Conservation (phyloP, 441 rosid species). For the Corymbia calophylla region DNA sequence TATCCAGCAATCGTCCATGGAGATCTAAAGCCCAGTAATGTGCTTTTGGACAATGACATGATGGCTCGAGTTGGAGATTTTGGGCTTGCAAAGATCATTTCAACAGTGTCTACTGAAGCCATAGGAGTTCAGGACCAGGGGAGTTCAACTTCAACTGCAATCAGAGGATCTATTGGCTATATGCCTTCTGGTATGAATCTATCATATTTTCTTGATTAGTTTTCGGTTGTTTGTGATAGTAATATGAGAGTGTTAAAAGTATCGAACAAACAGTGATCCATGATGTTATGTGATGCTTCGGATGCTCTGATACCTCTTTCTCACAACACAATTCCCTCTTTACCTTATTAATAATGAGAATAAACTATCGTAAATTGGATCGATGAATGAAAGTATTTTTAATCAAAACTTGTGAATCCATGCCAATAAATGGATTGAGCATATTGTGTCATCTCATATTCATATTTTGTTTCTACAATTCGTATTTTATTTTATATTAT, state of each 20-base stretch:
- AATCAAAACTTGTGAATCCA: background rate
- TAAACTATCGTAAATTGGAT: no score
- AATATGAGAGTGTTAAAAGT: background rate
- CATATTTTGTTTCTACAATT: rapidly evolving
- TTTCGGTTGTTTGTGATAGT: no score
- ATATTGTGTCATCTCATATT: background rate
- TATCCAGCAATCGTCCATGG: background rate
- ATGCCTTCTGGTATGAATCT: background rate
- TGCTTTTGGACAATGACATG: background rate
- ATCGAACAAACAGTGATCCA: background rate
- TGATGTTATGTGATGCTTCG: rapidly evolving
- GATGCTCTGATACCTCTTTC: background rate
- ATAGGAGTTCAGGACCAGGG: background rate
- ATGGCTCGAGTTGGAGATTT: background rate
- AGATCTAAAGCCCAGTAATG: background rate
- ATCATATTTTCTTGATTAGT: no score
- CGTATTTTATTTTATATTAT: background rate
- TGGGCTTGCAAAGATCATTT: background rate
- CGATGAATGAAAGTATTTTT: background rate
- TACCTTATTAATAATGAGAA: background rate
- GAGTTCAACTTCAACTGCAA: background rate
- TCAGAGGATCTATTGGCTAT: background rate
- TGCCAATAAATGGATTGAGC: background rate
- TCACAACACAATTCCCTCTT: background rate
- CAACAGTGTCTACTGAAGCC: background rate